Conservation (phyloP, 1,139 yeast genomes). For the Scheffersomyces lignicola region DNA sequence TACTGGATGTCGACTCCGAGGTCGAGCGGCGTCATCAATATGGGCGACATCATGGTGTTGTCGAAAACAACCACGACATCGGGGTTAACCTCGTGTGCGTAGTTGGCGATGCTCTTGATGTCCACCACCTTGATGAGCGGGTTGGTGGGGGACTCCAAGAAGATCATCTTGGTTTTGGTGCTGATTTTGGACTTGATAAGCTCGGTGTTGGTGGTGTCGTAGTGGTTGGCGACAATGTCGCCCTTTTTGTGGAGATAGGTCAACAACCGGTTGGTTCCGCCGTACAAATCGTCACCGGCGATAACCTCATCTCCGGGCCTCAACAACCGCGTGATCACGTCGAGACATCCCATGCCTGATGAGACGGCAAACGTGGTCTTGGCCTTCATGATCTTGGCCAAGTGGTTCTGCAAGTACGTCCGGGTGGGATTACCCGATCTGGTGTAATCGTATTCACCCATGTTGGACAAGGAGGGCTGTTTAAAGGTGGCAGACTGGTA, state of each 20-base stretch:
- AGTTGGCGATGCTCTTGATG: slow-evolving; percentile 60
- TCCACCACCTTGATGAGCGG: slow-evolving; percentile 89
- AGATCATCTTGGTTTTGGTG: slow-evolving; percentile 64
- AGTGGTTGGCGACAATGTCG: slow-evolving; percentile 70
- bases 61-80: slow-evolving; percentile 79
- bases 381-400: slow-evolving; percentile 76
- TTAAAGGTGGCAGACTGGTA: slow-evolving; percentile 94
- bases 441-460: slow-evolving; percentile 90
- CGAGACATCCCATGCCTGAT: slow-evolving; percentile 91
- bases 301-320: slow-evolving; percentile 80
- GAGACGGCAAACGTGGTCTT: slow-evolving; percentile 76
- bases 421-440: slow-evolving; percentile 95
- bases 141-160: slow-evolving; percentile 88
- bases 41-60: slow-evolving; percentile 95
- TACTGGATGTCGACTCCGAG: slow-evolving; percentile 88
- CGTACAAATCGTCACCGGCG: slow-evolving; percentile 92
- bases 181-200: slow-evolving; percentile 55
- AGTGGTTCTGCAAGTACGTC: slow-evolving; percentile 72
- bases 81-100: slow-evolving; percentile 69
- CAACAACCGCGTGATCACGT: slow-evolving; percentile 73
- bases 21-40: slow-evolving; percentile 80
- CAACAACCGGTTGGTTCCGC: slow-evolving; percentile 86
- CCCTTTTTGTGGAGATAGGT: slow-evolving; percentile 68
- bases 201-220: slow-evolving; percentile 76
- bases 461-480: slow-evolving; percentile 68